Evolutionary conservation across 192 early-diverging fungal genomes (phyloP), one percentile per base, ranked within the genome.

Genomic region (Linnemannia zychae): DNA sequence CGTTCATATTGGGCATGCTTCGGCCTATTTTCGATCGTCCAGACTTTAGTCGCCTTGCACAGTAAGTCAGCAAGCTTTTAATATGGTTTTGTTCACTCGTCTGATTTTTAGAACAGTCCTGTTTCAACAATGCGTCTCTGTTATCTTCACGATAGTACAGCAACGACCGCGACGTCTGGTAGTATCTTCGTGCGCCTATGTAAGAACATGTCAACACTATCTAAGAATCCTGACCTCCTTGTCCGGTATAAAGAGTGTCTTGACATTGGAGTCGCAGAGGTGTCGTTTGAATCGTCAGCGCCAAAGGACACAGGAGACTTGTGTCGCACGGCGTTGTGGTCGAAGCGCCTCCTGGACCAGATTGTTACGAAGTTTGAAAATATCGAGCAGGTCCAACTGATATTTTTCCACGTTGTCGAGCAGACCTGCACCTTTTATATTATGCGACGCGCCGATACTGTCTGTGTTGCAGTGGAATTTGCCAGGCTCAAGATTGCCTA

Each of bases 1-100:
- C 68, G n/a, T 78, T 77, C 20, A 28, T 78, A 33, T 24, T 78
- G 2, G 76, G 76, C 33, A 78, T 78, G 76, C 68, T 78, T 4
- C 76, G 68, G 7, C 76, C 76, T 5, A 31, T 78, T 60, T 78
- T 71, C 31, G 38, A 78, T 28, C 68, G 76, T 22, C 76, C 68
- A 34, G 68, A 78, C 31, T 63, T 31, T 28, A 78, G 76, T 46
- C 76, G 52, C 22, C 76, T 78, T 2, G 76, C 68, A 36, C 67
- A 70, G 68, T 78, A 78, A 60, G 67, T 78, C 24, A 0, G 66
- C 75, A 36, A 16, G 15, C 47, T 7, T 44, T 77, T 77, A 52
- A 36, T n/a, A 67, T 66, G n/a, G n/a, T n/a, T 4, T 60, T 38
- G 16, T 38, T n/a, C n/a, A 37, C 36, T 74, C 20, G 34, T 74